Evolutionary conservation across 2,329 filamentous ascomycete species (phyloP).

Genomic region (Stachybotrys elegans): DNA sequence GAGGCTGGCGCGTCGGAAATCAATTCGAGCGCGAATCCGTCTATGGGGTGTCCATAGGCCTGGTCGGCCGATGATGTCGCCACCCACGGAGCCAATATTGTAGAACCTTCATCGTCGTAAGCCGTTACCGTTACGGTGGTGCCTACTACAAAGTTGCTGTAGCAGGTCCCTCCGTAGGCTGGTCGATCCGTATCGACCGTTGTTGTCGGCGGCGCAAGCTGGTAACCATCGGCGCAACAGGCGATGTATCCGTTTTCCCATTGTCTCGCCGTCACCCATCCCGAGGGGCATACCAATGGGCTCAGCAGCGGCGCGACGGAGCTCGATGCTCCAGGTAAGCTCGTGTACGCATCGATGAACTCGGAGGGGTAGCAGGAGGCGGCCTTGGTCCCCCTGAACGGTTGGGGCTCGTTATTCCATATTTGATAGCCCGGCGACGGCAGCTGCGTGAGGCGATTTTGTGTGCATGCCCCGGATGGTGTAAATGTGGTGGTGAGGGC

Average conservation of each 20-base stretch:
- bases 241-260: slow-evolving; percentile 3
- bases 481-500: slow-evolving; percentile 4
- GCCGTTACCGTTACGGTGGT: neutral
- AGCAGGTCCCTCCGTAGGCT: slow-evolving; percentile 5
- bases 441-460: neutral
- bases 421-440: slow-evolving; percentile 1
- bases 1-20: neutral
- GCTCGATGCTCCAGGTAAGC: neutral
- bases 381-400: neutral
- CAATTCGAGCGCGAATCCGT: slow-evolving; percentile 3
- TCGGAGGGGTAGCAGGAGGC: slow-evolving; percentile 2
- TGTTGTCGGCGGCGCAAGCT: neutral
- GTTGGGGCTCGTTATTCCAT: slow-evolving; percentile 3
- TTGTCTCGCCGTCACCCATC: neutral
- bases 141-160: slow-evolving; percentile 2
- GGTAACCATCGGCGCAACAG: slow-evolving; percentile 1
- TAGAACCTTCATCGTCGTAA: neutral
- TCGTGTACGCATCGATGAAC: slow-evolving; percentile 5
- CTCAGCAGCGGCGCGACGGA: slow-evolving; percentile 5
- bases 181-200: slow-evolving; percentile 1
- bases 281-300: slow-evolving; percentile 3
- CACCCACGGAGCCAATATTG: neutral
- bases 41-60: slow-evolving; percentile 4
- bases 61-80: neutral
- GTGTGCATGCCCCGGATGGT: neutral